Percentiles rank a stretch among this genome's conserved stretches.
phyloP scores from a whole-genome alignment of 176 grass and related monocot genomes.

The Juncus inflexus region DNA sequence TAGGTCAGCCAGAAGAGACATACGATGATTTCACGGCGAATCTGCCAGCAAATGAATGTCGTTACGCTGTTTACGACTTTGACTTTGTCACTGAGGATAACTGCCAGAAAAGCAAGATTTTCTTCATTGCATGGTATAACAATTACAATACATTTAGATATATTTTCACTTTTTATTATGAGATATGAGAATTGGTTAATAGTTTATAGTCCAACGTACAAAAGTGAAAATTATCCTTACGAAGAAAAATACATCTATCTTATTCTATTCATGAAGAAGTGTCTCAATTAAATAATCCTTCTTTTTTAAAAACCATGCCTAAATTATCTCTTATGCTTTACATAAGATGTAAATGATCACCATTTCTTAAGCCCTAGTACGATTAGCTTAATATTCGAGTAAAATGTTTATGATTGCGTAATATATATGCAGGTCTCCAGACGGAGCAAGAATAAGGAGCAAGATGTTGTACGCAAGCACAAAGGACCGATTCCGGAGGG shows the following conservation, averaged over 20 bases:
- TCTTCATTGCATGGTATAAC: conserved; percentile 76
- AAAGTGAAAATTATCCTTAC: background rate
- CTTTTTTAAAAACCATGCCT: background rate
- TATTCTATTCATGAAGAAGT: too few relatives aligned
- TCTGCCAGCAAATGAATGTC: conserved; percentile 65
- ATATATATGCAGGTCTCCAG: conserved; percentile 13
- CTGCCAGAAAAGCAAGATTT: conserved; percentile 99
- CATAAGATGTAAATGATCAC: too few relatives aligned
- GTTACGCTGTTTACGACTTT: conserved; percentile 80
- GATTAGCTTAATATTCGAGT: too few relatives aligned
- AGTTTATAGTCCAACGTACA: background rate
- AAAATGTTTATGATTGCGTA: too few relatives aligned
- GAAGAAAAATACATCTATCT: too few relatives aligned
- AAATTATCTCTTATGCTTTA: background rate
- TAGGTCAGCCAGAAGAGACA: conserved; percentile 41
- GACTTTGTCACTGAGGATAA: conserved; percentile 79
- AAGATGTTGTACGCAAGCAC: conserved; percentile 27
- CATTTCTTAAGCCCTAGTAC: too few relatives aligned
- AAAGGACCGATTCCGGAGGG: conserved; percentile 26
- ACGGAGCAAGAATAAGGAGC: conserved; percentile 25
- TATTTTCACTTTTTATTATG: background rate
- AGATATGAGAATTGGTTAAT: too few relatives aligned
- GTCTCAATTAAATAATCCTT: too few relatives aligned
- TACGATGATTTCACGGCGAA: conserved; percentile 64
- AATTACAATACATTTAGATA: background rate